Percentiles rank a stretch among this genome's conserved stretches.
Conservation (phyloP, 176 grass and related monocot species). For the Echinochloa phyllopogon region DNA sequence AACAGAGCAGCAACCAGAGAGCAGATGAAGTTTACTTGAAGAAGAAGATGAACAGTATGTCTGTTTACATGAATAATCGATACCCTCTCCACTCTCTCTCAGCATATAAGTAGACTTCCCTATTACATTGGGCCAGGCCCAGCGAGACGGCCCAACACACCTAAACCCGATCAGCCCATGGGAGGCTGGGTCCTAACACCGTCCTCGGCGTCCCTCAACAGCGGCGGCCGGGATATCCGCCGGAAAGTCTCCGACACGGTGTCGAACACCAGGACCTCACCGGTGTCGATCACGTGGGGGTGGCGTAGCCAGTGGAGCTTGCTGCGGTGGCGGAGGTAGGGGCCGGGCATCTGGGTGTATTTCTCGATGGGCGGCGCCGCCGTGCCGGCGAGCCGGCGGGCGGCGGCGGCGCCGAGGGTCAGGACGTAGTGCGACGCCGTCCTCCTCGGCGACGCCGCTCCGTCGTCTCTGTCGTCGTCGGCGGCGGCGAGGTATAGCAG, state of each 20-base stretch:
- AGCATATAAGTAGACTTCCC: too few species aligned
- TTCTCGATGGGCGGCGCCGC: neutral
- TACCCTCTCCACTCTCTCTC: too few species aligned
- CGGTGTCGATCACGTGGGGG: neutral
- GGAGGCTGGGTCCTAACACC: too few species aligned
- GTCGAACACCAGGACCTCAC: slow-evolving; percentile 3
- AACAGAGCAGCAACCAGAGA: too few species aligned
- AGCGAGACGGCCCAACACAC: too few species aligned
- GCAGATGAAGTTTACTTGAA: too few species aligned
- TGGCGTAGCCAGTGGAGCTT: slow-evolving; percentile 5
- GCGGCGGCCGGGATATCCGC: neutral
- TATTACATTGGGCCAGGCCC: too few species aligned
- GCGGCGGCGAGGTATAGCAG: neutral
- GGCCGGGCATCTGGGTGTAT: neutral
- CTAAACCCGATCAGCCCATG: too few species aligned
- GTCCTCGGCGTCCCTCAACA: fast-evolving
- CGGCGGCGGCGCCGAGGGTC: neutral
- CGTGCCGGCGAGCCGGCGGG: neutral
- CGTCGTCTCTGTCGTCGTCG: neutral
- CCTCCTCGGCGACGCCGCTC: too few species aligned
- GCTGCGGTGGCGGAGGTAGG: neutral
- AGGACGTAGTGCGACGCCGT: slow-evolving; percentile 2
- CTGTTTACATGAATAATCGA: too few species aligned
- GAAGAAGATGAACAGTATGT: too few species aligned
- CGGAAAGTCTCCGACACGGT: slow-evolving; percentile 13